Evolutionary conservation across 2,329 filamentous ascomycete genomes (phyloP).

Genomic region (Apiospora hydei): DNA sequence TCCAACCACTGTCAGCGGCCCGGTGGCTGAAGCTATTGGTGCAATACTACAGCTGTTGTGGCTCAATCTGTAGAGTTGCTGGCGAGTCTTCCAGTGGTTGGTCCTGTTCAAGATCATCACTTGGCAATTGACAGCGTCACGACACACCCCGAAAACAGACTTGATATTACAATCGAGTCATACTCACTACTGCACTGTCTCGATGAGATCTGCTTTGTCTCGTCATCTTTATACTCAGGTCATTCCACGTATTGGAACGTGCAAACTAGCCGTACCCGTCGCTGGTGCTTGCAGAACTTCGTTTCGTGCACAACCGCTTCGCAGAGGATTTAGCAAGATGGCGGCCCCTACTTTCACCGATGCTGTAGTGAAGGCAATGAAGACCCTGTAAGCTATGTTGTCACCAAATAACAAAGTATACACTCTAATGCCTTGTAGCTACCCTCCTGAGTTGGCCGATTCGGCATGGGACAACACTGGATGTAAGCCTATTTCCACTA

Average conservation of each 20-base stretch:
- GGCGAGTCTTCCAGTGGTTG: not conserved
- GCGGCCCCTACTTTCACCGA: constrained; percentile 50
- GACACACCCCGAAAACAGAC: not conserved
- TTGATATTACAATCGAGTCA: not conserved
- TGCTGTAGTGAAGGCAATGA: constrained; percentile 80
- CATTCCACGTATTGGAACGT: not conserved
- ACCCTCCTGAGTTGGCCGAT: constrained; percentile 88
- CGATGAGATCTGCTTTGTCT: not conserved
- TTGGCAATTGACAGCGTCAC: not conserved
- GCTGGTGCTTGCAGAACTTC: constrained; percentile 8
- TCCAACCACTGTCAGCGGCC: not conserved
- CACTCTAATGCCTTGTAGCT: constrained; percentile 61
- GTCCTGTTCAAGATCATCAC: constrained; percentile 3
- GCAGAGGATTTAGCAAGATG: constrained; percentile 34
- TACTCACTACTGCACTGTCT: not conserved
- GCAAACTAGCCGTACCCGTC: constrained; percentile 3
- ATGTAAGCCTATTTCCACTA: constrained; percentile 33
- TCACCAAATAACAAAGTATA: too few relatives aligned
- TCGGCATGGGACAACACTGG: constrained; percentile 97
- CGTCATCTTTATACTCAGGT: not conserved
- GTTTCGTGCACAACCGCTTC: not conserved
- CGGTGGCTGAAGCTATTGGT: constrained; percentile 9
- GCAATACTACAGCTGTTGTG: not conserved
- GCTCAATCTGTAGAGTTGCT: not conserved
- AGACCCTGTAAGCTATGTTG: constrained; percentile 71